Evolutionary conservation across 139 green algal species (phyloP).

Genomic region (Haematococcus lacustris): DNA sequence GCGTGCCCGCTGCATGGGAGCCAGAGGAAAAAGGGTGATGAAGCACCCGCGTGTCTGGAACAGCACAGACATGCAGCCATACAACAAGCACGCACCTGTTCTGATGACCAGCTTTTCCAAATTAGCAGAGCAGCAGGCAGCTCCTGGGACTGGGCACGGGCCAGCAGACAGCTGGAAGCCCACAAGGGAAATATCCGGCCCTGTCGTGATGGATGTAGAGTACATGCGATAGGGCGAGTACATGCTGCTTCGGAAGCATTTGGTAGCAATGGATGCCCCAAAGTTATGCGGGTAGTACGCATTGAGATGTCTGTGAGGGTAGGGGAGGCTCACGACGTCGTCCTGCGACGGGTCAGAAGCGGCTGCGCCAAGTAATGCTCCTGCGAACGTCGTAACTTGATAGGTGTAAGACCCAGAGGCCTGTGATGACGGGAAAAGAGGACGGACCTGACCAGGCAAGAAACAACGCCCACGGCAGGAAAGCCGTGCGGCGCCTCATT

Average conservation of each 20-base stretch:
- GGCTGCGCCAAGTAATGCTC: no score
- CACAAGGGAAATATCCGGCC: not conserved
- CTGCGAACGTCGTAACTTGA: no score
- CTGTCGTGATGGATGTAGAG: not conserved
- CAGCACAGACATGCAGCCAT: not conserved
- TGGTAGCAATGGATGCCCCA: not conserved
- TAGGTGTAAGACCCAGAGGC: no score
- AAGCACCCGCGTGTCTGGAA: not conserved
- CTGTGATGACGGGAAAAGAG: no score
- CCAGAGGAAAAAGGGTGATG: not conserved
- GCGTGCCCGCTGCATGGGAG: not conserved
- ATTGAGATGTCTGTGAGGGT: not conserved
- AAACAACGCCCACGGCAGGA: no score
- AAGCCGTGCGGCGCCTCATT: no score
- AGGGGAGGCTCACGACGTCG: not conserved
- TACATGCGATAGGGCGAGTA: constrained; percentile 29
- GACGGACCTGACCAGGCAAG: no score
- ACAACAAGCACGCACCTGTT: constrained; percentile 11
- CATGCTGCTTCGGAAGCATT: constrained; percentile 28
- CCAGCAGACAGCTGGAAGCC: constrained; percentile 1
- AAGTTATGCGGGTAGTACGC: constrained; percentile 14
- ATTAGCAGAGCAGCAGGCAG: constrained; percentile 15
- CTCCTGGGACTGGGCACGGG: constrained; percentile 3
- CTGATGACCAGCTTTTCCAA: constrained; percentile 20
- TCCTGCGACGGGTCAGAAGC: no score